Evolutionary conservation across 257 asterid species (phyloP).

Genomic region (Ophiorrhiza pumila): DNA sequence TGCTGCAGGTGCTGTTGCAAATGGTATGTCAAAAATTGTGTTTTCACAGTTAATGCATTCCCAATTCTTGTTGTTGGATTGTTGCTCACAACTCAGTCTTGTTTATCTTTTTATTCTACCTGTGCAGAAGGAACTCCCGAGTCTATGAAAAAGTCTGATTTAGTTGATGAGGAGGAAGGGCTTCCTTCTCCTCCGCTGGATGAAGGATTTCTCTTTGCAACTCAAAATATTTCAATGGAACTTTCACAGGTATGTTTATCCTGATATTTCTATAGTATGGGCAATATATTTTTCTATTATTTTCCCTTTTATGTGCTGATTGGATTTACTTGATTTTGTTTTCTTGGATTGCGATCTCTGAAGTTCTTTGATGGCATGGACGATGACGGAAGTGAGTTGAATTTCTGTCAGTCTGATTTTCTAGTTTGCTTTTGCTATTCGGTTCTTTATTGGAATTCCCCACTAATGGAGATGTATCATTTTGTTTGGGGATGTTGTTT

Average conservation of each 20-base stretch:
- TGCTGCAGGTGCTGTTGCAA: slow-evolving; percentile 55
- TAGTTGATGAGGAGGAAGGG: slow-evolving; percentile 72
- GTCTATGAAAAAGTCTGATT: slow-evolving; percentile 56
- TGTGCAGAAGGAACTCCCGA: slow-evolving; percentile 58
- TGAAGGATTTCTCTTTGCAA: slow-evolving; percentile 69
- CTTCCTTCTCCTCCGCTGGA: slow-evolving; percentile 98
- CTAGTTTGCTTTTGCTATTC: slow-evolving; percentile 35
- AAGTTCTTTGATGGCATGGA: slow-evolving; percentile 98
- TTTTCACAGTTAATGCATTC: slow-evolving; percentile 7
- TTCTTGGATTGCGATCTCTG: slow-evolving; percentile 23
- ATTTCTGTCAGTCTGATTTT: slow-evolving; percentile 31
- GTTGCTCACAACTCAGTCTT: background rate
- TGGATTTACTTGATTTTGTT: slow-evolving; percentile 23
- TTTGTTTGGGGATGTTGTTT: slow-evolving; percentile 44
- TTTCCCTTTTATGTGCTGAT: slow-evolving; percentile 24
- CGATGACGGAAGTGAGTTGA: slow-evolving; percentile 95
- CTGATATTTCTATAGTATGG: background rate
- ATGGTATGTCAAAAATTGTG: slow-evolving; percentile 22
- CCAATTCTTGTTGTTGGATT: slow-evolving; percentile 1
- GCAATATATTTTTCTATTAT: slow-evolving; percentile 1
- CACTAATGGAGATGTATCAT: slow-evolving; percentile 34
- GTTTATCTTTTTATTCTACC: slow-evolving; percentile 11
- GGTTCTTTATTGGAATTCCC: slow-evolving; percentile 57
- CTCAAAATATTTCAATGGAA: slow-evolving; percentile 62
- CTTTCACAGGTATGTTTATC: slow-evolving; percentile 55